phyloP scores from a whole-genome alignment of 768 basidiomycete species.

The Bullera alba region DNA sequence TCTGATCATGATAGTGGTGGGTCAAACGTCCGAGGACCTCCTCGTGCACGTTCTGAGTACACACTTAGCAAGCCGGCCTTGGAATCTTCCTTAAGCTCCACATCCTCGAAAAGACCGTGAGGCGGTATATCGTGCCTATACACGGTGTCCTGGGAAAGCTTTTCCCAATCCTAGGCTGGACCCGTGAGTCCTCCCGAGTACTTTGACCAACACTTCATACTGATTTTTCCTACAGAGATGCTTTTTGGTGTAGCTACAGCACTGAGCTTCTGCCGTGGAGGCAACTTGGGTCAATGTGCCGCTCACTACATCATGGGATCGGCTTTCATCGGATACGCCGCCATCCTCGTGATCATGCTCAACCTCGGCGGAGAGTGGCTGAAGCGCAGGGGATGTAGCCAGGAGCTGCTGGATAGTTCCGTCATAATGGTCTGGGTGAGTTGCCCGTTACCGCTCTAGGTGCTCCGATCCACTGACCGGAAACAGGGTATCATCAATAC shows the following conservation, averaged over 20 bases:
- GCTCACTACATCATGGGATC: constrained; percentile 54
- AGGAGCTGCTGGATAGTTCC: constrained; percentile 47
- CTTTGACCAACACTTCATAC: neutral
- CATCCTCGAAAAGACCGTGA: constrained; percentile 64
- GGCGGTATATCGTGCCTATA: constrained; percentile 62
- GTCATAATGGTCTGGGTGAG: constrained; percentile 46
- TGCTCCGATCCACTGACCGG: neutral
- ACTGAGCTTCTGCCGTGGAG: constrained; percentile 72
- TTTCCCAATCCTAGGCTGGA: constrained; percentile 82
- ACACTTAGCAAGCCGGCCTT: constrained; percentile 55
- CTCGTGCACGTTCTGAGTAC: neutral
- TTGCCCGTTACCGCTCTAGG: neutral
- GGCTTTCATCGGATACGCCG: constrained; percentile 80
- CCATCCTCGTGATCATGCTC: constrained; percentile 70
- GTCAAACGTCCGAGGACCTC: constrained; percentile 44
- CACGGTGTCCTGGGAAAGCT: constrained; percentile 76
- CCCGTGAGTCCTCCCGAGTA: constrained; percentile 44
- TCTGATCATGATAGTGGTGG: constrained; percentile 49
- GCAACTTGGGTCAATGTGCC: constrained; percentile 71
- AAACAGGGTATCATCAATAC: constrained; percentile 64
- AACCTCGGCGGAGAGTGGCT: constrained; percentile 70
- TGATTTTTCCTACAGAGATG: constrained; percentile 51
- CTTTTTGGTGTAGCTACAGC: constrained; percentile 69
- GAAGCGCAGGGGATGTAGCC: constrained; percentile 30
- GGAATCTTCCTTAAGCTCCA: constrained; percentile 91